Evolutionary conservation across 2,329 filamentous ascomycete species (phyloP), one percentile per base, ranked within the genome.

Genomic region (Arthrobotrys entomopaga): DNA sequence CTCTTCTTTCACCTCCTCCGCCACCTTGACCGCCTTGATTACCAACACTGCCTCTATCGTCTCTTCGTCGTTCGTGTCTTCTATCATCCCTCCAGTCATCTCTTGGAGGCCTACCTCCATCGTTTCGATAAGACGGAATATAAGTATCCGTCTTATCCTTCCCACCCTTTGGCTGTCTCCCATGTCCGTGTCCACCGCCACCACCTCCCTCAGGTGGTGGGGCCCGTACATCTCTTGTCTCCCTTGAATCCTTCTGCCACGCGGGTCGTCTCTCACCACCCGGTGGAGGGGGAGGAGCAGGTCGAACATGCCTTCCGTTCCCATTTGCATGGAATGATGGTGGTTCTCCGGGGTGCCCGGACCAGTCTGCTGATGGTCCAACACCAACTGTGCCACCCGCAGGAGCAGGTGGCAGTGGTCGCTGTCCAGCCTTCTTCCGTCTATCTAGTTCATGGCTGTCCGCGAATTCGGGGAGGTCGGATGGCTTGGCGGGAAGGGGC

Each of bases 401-500:
- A 0, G 95, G 95, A 0, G 94, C 95, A 11, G 95, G 94, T 2
- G 94, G 94, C 10, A 94, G 86, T 20, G 89, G 90, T 70, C 93
- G 91, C 77, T 96, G 90, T 15, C 69, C 67, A 20, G 77, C 75
- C 78, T 93, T 94, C 82, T 94, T 96, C 80, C 93, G 88, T 58
- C 94, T 88, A 80, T 99, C 95, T n/a, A 98, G 85, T 81, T 99
- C 95, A 82, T 99, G 95, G 50, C 93, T 97, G 79, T 97, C 94
- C 80, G 96, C 92, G 79, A 97, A 98, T 15, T 84, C 87, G 1
- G 95, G 95, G n/a, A 99, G 86, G 58, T 98, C 93, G 76, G 90
- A 89, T 0, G 95, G 92, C 65, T 87, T 87, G 43, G 93, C 89
- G 7, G 95, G 95, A 3, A 90, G 84, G 2, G 95, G 95, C 0